phyloP scores from a whole-genome alignment of 2,329 filamentous ascomycete species.

The Geoglossum cookeanum region DNA sequence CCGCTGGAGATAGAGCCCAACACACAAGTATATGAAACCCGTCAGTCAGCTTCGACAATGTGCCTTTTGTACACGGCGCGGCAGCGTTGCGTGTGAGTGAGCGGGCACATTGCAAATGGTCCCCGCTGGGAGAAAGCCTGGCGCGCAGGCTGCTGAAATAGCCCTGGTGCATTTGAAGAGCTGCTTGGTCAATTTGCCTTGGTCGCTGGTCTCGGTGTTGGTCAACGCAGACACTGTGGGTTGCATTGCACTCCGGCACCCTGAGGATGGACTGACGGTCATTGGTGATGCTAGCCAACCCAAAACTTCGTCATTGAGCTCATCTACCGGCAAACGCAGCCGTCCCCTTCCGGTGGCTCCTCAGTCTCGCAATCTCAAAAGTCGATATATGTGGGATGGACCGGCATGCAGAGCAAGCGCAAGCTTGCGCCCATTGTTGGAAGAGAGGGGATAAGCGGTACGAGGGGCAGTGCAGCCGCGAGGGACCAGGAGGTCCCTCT shows the following conservation, averaged over 20 bases:
- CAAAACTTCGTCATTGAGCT: slow-evolving; percentile 96
- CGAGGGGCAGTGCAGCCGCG: slow-evolving; percentile 32
- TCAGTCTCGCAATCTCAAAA: slow-evolving; percentile 33
- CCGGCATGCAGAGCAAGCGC: slow-evolving; percentile 88
- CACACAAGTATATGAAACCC: background rate
- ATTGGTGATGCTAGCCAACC: slow-evolving; percentile 38
- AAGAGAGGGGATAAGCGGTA: slow-evolving; percentile 49
- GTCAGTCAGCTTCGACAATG: background rate
- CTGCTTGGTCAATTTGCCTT: slow-evolving; percentile 82
- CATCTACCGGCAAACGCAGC: slow-evolving; percentile 44
- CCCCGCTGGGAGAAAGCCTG: slow-evolving; percentile 22
- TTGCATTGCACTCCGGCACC: slow-evolving; percentile 4
- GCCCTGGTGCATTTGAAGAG: slow-evolving; percentile 77
- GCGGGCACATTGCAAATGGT: background rate
- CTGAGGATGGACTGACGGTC: background rate
- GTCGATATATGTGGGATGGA: slow-evolving; percentile 86
- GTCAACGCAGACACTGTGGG: slow-evolving; percentile 79
- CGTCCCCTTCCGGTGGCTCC: slow-evolving; percentile 25
- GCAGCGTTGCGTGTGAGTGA: background rate
- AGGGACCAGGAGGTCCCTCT: slow-evolving; percentile 58
- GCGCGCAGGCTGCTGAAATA: slow-evolving; percentile 47
- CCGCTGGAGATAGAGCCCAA: background rate
- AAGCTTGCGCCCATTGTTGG: slow-evolving; percentile 53
- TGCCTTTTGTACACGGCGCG: background rate
- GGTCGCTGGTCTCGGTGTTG: slow-evolving; percentile 64